Base-by-base conservation (phyloP, 352 stramenopile species). In the Globisporangium uncinulatum region DNA sequence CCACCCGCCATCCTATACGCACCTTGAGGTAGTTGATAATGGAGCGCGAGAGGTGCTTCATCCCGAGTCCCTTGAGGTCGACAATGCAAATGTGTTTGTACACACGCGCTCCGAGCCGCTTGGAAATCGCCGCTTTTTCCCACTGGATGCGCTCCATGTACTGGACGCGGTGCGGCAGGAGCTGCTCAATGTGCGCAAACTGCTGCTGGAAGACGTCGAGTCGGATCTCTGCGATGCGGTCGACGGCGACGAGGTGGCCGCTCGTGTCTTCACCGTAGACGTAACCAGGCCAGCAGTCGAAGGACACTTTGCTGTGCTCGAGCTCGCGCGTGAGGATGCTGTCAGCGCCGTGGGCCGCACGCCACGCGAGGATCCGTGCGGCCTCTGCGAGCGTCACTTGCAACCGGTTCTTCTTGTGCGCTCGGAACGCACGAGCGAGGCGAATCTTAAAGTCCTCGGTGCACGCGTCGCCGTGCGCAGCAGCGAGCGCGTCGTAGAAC, bases 41-140 rank as follows among this genome's bases (percentile, higher is more conserved):
- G 11, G 71, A 71, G 6, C 69, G 72, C 31, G 77, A 77, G 0
- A 86, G 47, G 32, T 89, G 71, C 66, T 89, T 90, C 65, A 89
- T 68, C 29, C 74, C 76, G 24, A 94, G 66, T 0, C 79, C 79
- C 20, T 86, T 82, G 20, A 92, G 55, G 50, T 94, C 83, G 20
- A 94, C 77, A 39, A 94, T 79, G 52, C 76, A 90, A 57, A 94
- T 82, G 62, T 94, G 83, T 59, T 91, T 91, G 64, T 91, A 92
- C 39, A 90, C 79, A 34, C 76, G 71, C n/a, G 65, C 65, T 15
- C 72, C 76, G 21, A 76, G 65, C 34, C 81, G 75, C 54, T 74
- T 83, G 4, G 79, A 88, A 56, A 90, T 73, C n/a, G 75, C 77
- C 4, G 56, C 66, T 59, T 90, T 90, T 62, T 90, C 78, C 77